Conservation (phyloP, 225 moss, liverwort and hornwort genomes). For the Rhytidiadelphus loreus region DNA sequence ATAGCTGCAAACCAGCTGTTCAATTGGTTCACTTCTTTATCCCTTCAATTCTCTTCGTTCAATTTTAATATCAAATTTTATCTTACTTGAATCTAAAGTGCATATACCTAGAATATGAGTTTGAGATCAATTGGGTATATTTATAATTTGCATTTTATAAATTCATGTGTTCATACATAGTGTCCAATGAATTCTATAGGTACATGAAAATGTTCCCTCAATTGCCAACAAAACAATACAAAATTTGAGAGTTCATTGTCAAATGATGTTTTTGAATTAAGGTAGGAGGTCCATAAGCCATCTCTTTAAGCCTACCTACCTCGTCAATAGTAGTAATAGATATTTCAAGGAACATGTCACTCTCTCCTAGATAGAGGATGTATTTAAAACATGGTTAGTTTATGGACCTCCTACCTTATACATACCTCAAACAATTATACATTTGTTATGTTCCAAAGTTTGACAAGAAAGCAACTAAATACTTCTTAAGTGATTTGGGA, state of each 20-base stretch:
- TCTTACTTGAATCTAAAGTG: background rate
- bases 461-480: background rate
- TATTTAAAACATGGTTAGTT: rapidly evolving
- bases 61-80: background rate
- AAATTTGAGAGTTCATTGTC: too few species aligned
- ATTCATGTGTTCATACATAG: too few species aligned
- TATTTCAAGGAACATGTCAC: background rate
- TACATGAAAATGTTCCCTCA: background rate
- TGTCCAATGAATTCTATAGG: background rate
- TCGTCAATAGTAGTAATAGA: background rate
- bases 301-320: background rate
- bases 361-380: rapidly evolving
- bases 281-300: rapidly evolving
- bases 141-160: background rate
- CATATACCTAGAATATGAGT: background rate
- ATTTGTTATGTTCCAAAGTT: background rate
- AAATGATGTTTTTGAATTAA: background rate
- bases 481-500: background rate
- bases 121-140: too few species aligned
- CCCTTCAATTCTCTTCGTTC: background rate
- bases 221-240: background rate
- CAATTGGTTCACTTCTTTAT: background rate
- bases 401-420: background rate
- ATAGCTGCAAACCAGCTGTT: background rate
- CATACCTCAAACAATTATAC: background rate